These are phyloP conservation scores for Fennellomyces sp. DNA, from an alignment of 371 early-diverging fungal species.

Conservation along the genomic window DNA sequence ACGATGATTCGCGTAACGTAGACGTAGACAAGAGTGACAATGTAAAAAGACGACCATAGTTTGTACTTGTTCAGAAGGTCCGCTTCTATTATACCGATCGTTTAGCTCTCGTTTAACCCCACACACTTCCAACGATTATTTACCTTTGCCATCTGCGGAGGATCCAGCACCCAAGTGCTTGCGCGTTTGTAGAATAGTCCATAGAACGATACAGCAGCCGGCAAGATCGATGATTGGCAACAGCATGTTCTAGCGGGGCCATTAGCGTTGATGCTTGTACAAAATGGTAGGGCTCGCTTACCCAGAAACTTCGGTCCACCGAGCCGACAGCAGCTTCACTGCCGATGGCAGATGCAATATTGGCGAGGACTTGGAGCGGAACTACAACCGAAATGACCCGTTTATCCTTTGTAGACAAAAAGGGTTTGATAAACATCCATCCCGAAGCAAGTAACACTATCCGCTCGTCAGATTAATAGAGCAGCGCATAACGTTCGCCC, in stretches of 20 bases:
- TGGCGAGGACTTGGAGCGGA: slow-evolving; percentile 59
- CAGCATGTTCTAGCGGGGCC: slow-evolving; percentile 34
- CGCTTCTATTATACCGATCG: slow-evolving; percentile 29
- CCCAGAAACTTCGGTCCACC: slow-evolving; percentile 57
- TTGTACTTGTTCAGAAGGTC: slow-evolving; percentile 56
- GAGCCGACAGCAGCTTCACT: slow-evolving; percentile 59
- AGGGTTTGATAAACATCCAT: slow-evolving; percentile 67
- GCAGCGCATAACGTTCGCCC: background rate
- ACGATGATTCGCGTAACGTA: slow-evolving; percentile 59
- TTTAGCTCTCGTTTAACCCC: no score
- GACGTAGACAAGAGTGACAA: slow-evolving; percentile 58
- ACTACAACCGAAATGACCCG: slow-evolving; percentile 55
- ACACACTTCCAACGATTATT: no score
- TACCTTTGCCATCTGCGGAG: slow-evolving; percentile 60
- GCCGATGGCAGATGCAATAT: slow-evolving; percentile 51
- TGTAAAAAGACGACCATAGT: slow-evolving; percentile 61
- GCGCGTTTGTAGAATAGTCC: slow-evolving; percentile 59
- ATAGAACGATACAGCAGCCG: slow-evolving; percentile 51
- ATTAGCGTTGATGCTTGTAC: background rate
- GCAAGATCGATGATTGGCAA: slow-evolving; percentile 56
- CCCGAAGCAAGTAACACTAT: slow-evolving; percentile 59
- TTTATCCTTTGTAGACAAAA: slow-evolving; percentile 56
- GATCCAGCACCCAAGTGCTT: slow-evolving; percentile 48
- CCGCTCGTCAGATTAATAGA: background rate
- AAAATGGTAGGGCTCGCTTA: slow-evolving; percentile 15